A percentile compares a stretch with the other conserved stretches of the same genome.
Evolutionary conservation across 2,329 filamentous ascomycete species (phyloP).

Genomic region (Shiraia bambusicola): DNA sequence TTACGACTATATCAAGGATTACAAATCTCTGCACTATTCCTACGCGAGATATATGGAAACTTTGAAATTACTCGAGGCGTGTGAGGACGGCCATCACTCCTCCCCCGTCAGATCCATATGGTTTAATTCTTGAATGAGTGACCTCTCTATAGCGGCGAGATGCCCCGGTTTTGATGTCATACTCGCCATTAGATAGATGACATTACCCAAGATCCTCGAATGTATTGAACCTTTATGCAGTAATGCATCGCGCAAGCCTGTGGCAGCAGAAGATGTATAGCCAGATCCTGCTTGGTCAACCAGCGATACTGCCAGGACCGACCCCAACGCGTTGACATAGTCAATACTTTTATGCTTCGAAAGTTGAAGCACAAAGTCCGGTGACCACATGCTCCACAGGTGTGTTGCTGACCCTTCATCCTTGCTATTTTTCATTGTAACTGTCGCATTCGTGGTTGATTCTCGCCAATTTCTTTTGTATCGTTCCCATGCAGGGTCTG

Average conservation of each 20-base stretch:
- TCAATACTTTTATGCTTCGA: constrained; percentile 60
- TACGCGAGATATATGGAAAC: too few species aligned
- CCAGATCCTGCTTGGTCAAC: constrained; percentile 52
- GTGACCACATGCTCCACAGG: constrained; percentile 72
- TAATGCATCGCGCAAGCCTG: constrained; percentile 54
- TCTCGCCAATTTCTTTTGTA: constrained; percentile 6
- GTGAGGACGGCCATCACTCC: too few species aligned
- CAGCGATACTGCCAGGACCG: constrained; percentile 68
- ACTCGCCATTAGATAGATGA: constrained; percentile 63
- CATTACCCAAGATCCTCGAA: constrained; percentile 61
- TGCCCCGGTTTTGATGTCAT: constrained; percentile 27
- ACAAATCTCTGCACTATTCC: too few species aligned
- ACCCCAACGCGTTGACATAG: constrained; percentile 72
- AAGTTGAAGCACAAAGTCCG: constrained; percentile 58
- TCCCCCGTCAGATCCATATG: too few species aligned
- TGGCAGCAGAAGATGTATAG: constrained; percentile 59
- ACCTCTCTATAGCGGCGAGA: constrained; percentile 21
- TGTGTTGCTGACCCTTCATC: neutral
- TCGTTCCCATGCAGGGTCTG: neutral
- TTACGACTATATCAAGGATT: too few species aligned
- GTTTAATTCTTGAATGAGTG: constrained; percentile 20
- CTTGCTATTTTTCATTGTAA: constrained; percentile 3
- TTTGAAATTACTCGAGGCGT: too few species aligned
- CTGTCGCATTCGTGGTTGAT: constrained; percentile 1
- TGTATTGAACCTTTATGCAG: constrained; percentile 51